These are phyloP conservation scores for Linnemannia zychae DNA, from an alignment of 192 early-diverging fungal genomes.

Conservation along the genomic window DNA sequence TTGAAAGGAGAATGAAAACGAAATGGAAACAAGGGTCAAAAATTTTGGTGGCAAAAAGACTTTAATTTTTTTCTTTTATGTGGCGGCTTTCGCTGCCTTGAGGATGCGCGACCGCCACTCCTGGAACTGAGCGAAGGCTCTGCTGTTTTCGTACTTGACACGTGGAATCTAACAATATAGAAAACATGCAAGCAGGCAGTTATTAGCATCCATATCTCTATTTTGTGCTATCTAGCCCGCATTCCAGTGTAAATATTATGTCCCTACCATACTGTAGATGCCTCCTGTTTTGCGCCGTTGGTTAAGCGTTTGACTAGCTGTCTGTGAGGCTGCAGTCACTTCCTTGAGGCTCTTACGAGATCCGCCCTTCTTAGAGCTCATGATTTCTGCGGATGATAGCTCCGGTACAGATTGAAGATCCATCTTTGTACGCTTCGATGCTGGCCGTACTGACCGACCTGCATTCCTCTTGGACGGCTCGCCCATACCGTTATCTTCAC, in stretches of 20 bases:
- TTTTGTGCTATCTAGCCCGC: too few species aligned
- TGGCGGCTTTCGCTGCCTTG: background rate
- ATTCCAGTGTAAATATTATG: background rate
- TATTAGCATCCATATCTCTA: background rate
- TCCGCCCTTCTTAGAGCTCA: constrained; percentile 14
- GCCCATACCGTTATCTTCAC: too few species aligned
- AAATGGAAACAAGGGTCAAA: background rate
- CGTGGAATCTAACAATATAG: constrained; percentile 33
- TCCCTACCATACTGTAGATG: constrained; percentile 50
- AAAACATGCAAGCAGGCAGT: background rate
- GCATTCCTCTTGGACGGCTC: background rate
- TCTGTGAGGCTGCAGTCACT: background rate
- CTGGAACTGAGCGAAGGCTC: constrained; percentile 36
- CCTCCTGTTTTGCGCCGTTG: constrained; percentile 39
- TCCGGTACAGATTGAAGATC: constrained; percentile 6
- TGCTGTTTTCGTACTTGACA: constrained; percentile 32
- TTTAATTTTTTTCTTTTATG: constrained; percentile 1
- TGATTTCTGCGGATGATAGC: constrained; percentile 28
- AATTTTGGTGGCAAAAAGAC: constrained; percentile 20
- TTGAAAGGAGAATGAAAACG: background rate
- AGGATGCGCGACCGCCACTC: constrained; percentile 34
- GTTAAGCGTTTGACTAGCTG: background rate
- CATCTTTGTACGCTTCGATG: constrained; percentile 30
- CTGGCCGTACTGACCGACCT: background rate
- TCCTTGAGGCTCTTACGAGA: constrained; percentile 25